Evolutionary conservation across 1,139 yeast genomes (phyloP).

Genomic region (Fermentozyma sake): DNA sequence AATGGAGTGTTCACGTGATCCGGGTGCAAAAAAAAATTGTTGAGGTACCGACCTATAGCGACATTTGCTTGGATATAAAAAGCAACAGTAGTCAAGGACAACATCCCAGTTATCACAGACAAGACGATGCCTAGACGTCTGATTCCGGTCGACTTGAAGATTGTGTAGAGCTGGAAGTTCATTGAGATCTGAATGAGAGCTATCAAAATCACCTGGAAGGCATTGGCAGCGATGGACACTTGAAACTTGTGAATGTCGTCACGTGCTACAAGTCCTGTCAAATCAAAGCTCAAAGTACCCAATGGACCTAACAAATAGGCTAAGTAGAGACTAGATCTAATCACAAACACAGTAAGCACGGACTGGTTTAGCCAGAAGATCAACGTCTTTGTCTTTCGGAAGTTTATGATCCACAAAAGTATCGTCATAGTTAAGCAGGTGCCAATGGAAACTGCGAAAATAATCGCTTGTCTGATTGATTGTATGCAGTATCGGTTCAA

Average conservation of each 20-base stretch:
- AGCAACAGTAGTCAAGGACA: slow-evolving; percentile 49
- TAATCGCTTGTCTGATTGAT: slow-evolving; percentile 11
- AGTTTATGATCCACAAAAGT: slow-evolving; percentile 27
- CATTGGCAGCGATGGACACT: slow-evolving; percentile 53
- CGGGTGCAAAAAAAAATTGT: not conserved
- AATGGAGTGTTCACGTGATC: too few species aligned
- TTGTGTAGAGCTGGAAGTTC: slow-evolving; percentile 63
- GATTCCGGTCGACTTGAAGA: slow-evolving; percentile 55
- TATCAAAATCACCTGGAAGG: slow-evolving; percentile 56
- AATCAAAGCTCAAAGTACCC: slow-evolving; percentile 42
- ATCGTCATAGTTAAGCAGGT: slow-evolving; percentile 21
- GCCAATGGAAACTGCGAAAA: slow-evolving; percentile 27
- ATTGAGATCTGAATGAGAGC: slow-evolving; percentile 60
- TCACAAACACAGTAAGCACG: slow-evolving; percentile 48
- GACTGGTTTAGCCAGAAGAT: slow-evolving; percentile 65
- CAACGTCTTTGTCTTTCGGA: slow-evolving; percentile 53
- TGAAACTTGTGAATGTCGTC: slow-evolving; percentile 1
- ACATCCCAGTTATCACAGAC: slow-evolving; percentile 33
- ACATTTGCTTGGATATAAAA: slow-evolving; percentile 44
- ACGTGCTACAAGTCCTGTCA: slow-evolving; percentile 42
- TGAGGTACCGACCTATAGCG: not conserved
- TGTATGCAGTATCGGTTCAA: slow-evolving; percentile 9
- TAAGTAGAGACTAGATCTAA: slow-evolving; percentile 59
- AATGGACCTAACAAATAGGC: slow-evolving; percentile 51
- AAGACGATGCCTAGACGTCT: slow-evolving; percentile 34